phyloP scores from a whole-genome alignment of 1,139 yeast species.

The Geotrichum fermentans region DNA sequence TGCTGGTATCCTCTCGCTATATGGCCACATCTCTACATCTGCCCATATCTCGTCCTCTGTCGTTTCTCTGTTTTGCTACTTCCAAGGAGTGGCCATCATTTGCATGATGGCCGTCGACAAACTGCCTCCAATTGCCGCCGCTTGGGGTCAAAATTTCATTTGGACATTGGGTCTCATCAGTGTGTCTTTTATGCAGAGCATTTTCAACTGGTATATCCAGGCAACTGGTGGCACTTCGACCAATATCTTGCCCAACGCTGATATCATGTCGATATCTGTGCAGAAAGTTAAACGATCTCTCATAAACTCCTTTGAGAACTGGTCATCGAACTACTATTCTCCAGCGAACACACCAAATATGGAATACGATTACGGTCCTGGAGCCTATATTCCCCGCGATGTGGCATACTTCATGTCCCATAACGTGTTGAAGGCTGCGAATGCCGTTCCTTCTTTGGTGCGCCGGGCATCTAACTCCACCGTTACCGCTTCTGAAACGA shows the following conservation, averaged over 20 bases:
- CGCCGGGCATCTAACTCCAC: constrained; percentile 20
- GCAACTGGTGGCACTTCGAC: constrained; percentile 92
- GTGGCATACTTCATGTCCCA: constrained; percentile 20
- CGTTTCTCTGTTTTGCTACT: constrained; percentile 84
- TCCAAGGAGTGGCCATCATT: constrained; percentile 87
- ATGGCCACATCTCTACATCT: constrained; percentile 89
- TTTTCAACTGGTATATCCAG: constrained; percentile 91
- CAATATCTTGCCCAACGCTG: constrained; percentile 55
- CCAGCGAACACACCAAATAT: not conserved
- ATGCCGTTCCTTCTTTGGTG: not conserved
- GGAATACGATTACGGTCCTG: not conserved
- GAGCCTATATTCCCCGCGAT: constrained; percentile 9
- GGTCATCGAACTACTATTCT: constrained; percentile 1
- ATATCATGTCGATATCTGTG: constrained; percentile 53
- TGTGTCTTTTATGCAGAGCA: constrained; percentile 73
- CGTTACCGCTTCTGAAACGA: constrained; percentile 45
- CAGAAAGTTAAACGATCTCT: constrained; percentile 14
- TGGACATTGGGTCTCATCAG: constrained; percentile 93
- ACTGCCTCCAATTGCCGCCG: constrained; percentile 95
- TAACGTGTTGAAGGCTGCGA: constrained; percentile 8
- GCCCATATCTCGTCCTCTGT: constrained; percentile 96
- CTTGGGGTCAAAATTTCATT: constrained; percentile 95
- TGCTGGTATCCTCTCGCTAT: constrained; percentile 79
- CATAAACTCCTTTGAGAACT: not conserved
- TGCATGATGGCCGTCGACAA: constrained; percentile 93